Percentiles rank a stretch among this genome's conserved stretches.
Evolutionary conservation across 2,329 filamentous ascomycete species (phyloP).

Genomic region (Camptophora hylomeconis): DNA sequence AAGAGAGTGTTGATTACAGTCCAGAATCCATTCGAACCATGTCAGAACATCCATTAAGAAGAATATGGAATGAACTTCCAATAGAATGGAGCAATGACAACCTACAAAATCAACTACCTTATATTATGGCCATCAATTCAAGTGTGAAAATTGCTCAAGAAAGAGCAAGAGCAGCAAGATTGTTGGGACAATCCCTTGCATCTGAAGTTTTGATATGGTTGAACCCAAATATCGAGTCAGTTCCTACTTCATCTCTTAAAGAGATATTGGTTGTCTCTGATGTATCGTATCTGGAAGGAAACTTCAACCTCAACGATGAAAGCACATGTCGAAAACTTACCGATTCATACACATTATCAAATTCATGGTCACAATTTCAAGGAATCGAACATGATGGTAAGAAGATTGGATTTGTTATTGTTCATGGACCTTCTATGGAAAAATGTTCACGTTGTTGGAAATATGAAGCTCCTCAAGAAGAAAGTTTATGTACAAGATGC

Average conservation of each 20-base stretch:
- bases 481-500: conserved; percentile 11
- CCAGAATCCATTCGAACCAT: conserved; percentile 49
- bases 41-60: conserved; percentile 31
- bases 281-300: no score
- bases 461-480: conserved; percentile 38
- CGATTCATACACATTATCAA: background rate
- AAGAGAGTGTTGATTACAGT: conserved; percentile 74
- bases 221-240: no score
- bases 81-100: conserved; percentile 19
- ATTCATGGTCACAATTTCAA: conserved; percentile 7
- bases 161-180: conserved; percentile 54
- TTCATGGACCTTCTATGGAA: conserved; percentile 7
- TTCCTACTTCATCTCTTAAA: no score
- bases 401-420: conserved; percentile 5
- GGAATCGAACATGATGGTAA: conserved; percentile 7
- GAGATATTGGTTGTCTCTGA: conserved; percentile 14
- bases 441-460: conserved; percentile 91
- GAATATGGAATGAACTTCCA: conserved; percentile 21
- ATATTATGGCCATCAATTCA: conserved; percentile 39
- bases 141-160: conserved; percentile 65
- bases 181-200: conserved; percentile 69
- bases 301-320: conserved; percentile 1
- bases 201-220: conserved; percentile 42
- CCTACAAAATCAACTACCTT: conserved; percentile 17
- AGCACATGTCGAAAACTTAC: background rate